These are phyloP conservation scores for Theobroma cacao DNA, from an alignment of 345 rosid species.

Conservation along the genomic window DNA sequence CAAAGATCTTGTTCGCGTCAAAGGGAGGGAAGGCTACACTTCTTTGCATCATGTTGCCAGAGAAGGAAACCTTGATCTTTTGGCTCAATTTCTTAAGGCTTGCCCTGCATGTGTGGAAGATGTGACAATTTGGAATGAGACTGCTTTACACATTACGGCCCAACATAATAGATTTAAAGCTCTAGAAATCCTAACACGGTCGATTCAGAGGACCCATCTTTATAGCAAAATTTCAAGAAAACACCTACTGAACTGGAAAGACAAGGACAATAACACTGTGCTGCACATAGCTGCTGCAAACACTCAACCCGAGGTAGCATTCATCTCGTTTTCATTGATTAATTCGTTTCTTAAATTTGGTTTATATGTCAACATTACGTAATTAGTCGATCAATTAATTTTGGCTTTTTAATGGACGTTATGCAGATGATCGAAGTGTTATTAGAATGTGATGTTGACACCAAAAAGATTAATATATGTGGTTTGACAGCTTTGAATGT, in stretches of 20 bases:
- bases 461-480: too few species aligned
- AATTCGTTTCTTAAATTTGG: too few species aligned
- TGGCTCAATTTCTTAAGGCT: neutral
- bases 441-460: neutral
- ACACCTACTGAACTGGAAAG: neutral
- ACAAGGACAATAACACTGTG: neutral
- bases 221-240: neutral
- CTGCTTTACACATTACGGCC: neutral
- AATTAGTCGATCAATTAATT: too few species aligned
- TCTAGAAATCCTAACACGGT: neutral
- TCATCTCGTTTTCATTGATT: too few species aligned
- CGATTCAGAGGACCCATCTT: neutral
- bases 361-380: too few species aligned
- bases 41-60: neutral
- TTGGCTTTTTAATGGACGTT: too few species aligned
- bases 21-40: neutral
- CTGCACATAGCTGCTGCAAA: neutral
- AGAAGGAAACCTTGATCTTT: neutral
- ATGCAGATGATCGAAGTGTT: neutral
- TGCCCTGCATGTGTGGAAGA: neutral
- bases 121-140: neutral
- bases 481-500: neutral
- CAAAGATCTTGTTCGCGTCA: neutral
- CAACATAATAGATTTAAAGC: neutral
- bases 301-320: too few species aligned